Evolutionary conservation across 225 moss, liverwort and hornwort species (phyloP).

Genomic region (Lunularia cruciata): DNA sequence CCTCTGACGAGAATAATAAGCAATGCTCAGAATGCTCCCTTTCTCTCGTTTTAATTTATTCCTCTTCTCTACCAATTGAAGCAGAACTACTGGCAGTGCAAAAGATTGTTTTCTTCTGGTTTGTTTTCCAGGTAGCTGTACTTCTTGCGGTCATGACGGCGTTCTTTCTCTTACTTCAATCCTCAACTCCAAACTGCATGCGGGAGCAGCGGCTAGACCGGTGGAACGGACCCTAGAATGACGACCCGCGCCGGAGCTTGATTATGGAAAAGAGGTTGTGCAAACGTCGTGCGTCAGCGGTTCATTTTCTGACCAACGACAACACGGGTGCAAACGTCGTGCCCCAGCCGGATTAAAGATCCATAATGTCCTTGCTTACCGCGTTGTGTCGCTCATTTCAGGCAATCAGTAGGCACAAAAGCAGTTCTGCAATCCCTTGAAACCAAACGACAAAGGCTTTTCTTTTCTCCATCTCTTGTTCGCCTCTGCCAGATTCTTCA

Average conservation of each 20-base stretch:
- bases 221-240: background rate
- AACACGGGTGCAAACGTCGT: slow-evolving; percentile 1
- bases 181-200: no score
- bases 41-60: background rate
- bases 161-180: no score
- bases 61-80: no score
- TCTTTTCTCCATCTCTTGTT: background rate
- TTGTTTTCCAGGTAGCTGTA: no score
- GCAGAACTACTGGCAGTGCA: no score
- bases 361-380: background rate
- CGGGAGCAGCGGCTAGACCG: background rate
- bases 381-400: slow-evolving; percentile 9
- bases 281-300: background rate
- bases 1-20: background rate
- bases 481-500: background rate
- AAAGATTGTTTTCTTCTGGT: no score
- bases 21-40: no score
- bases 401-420: background rate
- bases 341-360: background rate
- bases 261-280: background rate
- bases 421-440: no score
- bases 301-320: slow-evolving; percentile 6
- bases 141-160: background rate
- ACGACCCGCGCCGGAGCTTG: background rate
- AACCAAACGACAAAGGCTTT: no score